Conservation (phyloP, 2,329 filamentous ascomycete genomes). For the Colletotrichum incanum region DNA sequence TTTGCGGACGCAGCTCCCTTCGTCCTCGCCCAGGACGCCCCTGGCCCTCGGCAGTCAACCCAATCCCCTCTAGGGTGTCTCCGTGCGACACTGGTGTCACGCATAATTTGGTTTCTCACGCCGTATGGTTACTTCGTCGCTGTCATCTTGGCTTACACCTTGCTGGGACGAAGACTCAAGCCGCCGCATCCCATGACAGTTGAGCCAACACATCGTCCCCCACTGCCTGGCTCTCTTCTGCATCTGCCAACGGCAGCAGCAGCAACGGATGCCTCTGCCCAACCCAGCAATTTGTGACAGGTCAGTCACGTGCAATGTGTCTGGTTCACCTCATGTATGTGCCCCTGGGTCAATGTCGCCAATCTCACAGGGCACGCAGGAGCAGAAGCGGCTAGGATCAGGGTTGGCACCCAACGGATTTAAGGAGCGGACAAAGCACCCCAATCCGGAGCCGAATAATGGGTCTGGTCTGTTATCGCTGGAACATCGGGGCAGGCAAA, state of each 20-base stretch:
- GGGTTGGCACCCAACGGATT: slow-evolving; percentile 23
- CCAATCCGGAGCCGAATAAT: slow-evolving; percentile 30
- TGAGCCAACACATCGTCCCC: neutral
- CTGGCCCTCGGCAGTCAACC: slow-evolving; percentile 26
- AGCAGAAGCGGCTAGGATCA: slow-evolving; percentile 26
- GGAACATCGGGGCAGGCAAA: neutral
- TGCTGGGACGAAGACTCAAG: neutral
- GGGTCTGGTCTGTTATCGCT: slow-evolving; percentile 12
- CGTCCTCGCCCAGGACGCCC: slow-evolving; percentile 3
- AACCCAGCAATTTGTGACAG: neutral
- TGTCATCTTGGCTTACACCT: slow-evolving; percentile 13
- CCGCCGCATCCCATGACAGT: slow-evolving; percentile 8
- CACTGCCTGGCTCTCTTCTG: neutral
- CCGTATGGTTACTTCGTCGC: slow-evolving; percentile 4
- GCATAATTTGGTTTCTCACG: slow-evolving; percentile 8
- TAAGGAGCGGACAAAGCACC: slow-evolving; percentile 34
- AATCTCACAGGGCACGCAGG: slow-evolving; percentile 31
- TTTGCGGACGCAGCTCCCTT: slow-evolving; percentile 1
- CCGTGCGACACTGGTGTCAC: slow-evolving; percentile 9
- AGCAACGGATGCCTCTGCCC: neutral
- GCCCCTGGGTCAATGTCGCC: slow-evolving; percentile 26
- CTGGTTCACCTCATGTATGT: slow-evolving; percentile 27
- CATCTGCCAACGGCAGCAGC: neutral
- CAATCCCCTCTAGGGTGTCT: slow-evolving; percentile 21
- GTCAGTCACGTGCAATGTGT: slow-evolving; percentile 19